Evolutionary conservation across 2,329 filamentous ascomycete species (phyloP), one percentile per base, ranked within the genome.

Genomic region (Diatrype stigma): DNA sequence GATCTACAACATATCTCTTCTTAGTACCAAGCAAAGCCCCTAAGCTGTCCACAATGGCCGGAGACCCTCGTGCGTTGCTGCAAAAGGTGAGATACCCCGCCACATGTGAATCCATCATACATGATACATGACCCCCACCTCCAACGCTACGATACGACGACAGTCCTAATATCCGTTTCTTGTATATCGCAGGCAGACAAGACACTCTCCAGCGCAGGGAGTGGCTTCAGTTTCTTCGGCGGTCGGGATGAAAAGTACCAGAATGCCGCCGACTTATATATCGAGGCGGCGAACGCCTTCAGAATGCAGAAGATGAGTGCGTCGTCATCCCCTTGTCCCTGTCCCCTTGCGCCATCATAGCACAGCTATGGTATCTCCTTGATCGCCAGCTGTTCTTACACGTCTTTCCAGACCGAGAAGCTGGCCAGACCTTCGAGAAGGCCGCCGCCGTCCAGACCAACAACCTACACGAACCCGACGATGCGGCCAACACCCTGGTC

Each of bases 191-290:
- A 96, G 92, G 94, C 94, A 74, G 90, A 96, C 66, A 96, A 94
- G 76, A 80, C 85, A 48, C 81, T 89, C 23, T 74, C 85, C 62
- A 78, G 86, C 60, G 92, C 93, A 38, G 77, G 82, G 19, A 78
- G 87, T 26, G 92, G 92, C 62, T 96, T 96, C 74, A 89, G 85
- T 69, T 85, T 96, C 72, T 96, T 99, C 63, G 89, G 91, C 42
- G 89, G 89, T 44, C 82, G 85, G 52, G 81, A 89, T 63, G 91
- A 96, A 57, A 97, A 96, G 72, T 92, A 89, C 66, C 89, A 95
- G 73, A 84, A 86, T 73, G 93, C 93, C 14, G 90, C 89, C 56
- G 91, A 96, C 60, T 76, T 94, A 57, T 97, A 91, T 67, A 85
- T 82, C 54, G 85, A 96, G 70, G 93, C 93, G 38, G 94, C 86